These are phyloP conservation scores for Trichoderma pleuroti DNA, from an alignment of 2,329 filamentous ascomycete genomes.

Conservation along the genomic window DNA sequence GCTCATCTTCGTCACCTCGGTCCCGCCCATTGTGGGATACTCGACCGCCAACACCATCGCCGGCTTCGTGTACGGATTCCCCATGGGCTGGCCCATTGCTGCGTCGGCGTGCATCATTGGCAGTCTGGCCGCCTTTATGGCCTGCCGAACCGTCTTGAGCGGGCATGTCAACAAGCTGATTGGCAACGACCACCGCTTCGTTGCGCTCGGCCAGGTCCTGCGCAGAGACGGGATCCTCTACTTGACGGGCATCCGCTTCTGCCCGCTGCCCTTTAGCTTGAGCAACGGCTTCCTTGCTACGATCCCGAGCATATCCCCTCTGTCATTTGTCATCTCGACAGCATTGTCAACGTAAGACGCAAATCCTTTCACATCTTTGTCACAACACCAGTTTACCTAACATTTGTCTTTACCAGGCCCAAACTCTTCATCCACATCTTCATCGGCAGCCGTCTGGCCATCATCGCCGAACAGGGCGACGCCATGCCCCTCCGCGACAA, in stretches of 20 bases:
- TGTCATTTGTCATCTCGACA: constrained; percentile 76
- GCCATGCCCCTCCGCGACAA: constrained; percentile 78
- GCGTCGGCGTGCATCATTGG: constrained; percentile 75
- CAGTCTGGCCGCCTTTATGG: constrained; percentile 73
- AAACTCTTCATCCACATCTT: constrained; percentile 92
- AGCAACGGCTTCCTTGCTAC: constrained; percentile 94
- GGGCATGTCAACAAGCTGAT: constrained; percentile 76
- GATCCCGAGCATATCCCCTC: constrained; percentile 78
- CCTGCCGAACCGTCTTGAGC: constrained; percentile 74
- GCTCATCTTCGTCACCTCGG: constrained; percentile 71
- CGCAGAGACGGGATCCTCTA: constrained; percentile 87
- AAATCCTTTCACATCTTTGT: not conserved
- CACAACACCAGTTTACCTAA: not conserved
- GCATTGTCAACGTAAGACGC: constrained; percentile 60
- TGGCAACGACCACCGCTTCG: constrained; percentile 78
- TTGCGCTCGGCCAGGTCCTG: constrained; percentile 81
- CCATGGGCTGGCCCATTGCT: constrained; percentile 74
- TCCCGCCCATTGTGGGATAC: constrained; percentile 86
- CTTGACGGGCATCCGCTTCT: constrained; percentile 86
- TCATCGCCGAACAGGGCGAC: constrained; percentile 77
- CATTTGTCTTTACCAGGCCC: constrained; percentile 48
- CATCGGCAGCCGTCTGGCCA: constrained; percentile 78
- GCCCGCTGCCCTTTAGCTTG: constrained; percentile 86
- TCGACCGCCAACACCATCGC: constrained; percentile 62
- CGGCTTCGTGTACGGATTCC: constrained; percentile 55